Conservation (phyloP, 352 stramenopile species). For the Pythium aquatile region DNA sequence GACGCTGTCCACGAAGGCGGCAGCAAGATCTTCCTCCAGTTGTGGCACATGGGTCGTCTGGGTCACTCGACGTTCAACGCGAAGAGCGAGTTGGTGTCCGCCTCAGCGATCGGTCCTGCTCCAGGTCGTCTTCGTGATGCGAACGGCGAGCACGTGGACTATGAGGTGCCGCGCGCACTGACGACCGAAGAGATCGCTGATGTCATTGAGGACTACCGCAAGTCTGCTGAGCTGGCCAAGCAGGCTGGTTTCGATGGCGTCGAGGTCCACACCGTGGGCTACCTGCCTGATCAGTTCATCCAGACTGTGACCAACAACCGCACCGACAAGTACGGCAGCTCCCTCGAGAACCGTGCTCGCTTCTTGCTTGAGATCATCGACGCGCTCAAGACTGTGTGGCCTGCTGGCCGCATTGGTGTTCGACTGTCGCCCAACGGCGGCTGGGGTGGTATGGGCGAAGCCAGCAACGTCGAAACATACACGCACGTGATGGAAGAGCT, state of each 20-base stretch:
- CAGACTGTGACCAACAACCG: constrained; percentile 52
- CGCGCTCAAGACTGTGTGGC: constrained; percentile 17
- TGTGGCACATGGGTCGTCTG: constrained; percentile 64
- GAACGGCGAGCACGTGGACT: constrained; percentile 19
- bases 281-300: constrained; percentile 85
- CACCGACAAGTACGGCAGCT: constrained; percentile 69
- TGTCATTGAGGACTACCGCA: constrained; percentile 51
- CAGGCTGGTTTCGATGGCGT: constrained; percentile 31
- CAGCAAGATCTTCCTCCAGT: constrained; percentile 41
- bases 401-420: constrained; percentile 11
- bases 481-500: constrained; percentile 32
- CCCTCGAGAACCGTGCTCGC: constrained; percentile 51
- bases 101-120: constrained; percentile 18
- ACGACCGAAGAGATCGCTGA: constrained; percentile 52
- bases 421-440: constrained; percentile 31
- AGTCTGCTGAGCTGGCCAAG: constrained; percentile 37
- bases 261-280: constrained; percentile 80
- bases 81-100: constrained; percentile 31
- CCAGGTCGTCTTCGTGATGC: background rate
- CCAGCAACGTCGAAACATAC: constrained; percentile 44
- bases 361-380: constrained; percentile 55
- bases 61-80: constrained; percentile 36
- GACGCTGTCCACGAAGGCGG: background rate
- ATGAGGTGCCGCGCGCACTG: constrained; percentile 44
- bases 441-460: constrained; percentile 37